These are phyloP conservation scores for Septoria linicola DNA, from an alignment of 2,329 filamentous ascomycete genomes.

Conservation along the genomic window DNA sequence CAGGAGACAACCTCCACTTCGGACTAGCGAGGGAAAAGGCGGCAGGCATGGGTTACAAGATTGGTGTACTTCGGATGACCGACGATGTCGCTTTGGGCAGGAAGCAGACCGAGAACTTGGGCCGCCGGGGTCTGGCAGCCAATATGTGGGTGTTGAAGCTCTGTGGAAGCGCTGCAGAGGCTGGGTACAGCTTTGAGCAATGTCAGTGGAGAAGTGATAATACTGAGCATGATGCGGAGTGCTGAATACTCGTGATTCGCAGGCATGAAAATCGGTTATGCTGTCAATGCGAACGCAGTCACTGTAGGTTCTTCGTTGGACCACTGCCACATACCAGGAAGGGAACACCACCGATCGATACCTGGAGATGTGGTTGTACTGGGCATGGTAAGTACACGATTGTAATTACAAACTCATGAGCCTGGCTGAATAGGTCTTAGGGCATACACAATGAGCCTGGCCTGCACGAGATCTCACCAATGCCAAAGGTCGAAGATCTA, in stretches of 20 bases:
- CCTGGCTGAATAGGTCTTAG: neutral
- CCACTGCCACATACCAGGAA: constrained; percentile 54
- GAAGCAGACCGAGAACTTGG: constrained; percentile 50
- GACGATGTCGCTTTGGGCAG: constrained; percentile 50
- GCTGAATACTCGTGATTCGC: neutral
- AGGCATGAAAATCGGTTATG: constrained; percentile 45
- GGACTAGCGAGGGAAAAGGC: constrained; percentile 51
- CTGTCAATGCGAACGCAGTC: constrained; percentile 48
- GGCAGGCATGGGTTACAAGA: constrained; percentile 45
- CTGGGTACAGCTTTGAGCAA: constrained; percentile 47
- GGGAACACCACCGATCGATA: constrained; percentile 50
- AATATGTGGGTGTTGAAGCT: constrained; percentile 51
- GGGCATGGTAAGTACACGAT: constrained; percentile 36
- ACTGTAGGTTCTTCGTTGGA: constrained; percentile 54
- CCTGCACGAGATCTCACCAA: constrained; percentile 47
- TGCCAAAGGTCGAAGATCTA: constrained; percentile 51
- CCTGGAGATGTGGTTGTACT: constrained; percentile 41
- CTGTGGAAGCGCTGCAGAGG: constrained; percentile 47
- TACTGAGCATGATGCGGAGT: neutral
- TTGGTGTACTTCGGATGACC: constrained; percentile 50
- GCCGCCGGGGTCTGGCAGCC: constrained; percentile 51
- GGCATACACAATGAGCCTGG: constrained; percentile 55
- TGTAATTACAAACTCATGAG: neutral
- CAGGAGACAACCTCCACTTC: constrained; percentile 52
- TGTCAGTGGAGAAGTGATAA: constrained; percentile 17